A percentile compares a stretch with the other conserved stretches of the same genome.
Evolutionary conservation across 257 asterid species (phyloP).

Genomic region (Rubia yunnanensis): DNA sequence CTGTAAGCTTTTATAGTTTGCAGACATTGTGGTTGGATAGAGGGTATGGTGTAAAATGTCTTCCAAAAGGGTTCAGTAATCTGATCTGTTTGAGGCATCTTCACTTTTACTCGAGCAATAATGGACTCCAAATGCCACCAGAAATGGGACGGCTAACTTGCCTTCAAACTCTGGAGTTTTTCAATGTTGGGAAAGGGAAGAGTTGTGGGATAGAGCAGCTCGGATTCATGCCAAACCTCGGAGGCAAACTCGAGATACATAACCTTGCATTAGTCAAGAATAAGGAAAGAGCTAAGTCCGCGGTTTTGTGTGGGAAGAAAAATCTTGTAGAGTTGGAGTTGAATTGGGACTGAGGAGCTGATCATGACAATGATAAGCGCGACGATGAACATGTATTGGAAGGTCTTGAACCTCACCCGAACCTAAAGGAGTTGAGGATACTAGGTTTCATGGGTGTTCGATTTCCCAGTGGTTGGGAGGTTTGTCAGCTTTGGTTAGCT

Average conservation of each 20-base stretch:
- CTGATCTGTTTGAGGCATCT: constrained; percentile 26
- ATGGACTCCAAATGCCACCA: neutral
- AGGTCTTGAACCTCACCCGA: too few species aligned
- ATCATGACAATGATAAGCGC: constrained; percentile 8
- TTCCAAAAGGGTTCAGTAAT: constrained; percentile 12
- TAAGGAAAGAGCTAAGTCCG: constrained; percentile 12
- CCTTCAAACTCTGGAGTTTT: constrained; percentile 11
- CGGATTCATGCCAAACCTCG: constrained; percentile 15
- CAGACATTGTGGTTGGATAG: constrained; percentile 3
- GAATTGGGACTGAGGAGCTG: constrained; percentile 4
- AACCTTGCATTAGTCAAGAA: constrained; percentile 11
- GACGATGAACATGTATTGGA: too few species aligned
- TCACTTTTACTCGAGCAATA: neutral
- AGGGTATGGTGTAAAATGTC: neutral
- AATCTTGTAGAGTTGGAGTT: neutral
- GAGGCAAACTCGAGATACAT: constrained; percentile 6
- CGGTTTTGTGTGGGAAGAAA: constrained; percentile 10
- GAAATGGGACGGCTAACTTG: constrained; percentile 22
- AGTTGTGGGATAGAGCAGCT: constrained; percentile 20
- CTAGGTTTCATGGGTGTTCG: constrained; percentile 7
- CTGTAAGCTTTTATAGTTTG: constrained; percentile 16
- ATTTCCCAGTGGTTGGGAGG: constrained; percentile 23
- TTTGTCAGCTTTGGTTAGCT: constrained; percentile 3
- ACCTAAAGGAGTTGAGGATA: constrained; percentile 12
- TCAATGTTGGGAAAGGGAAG: constrained; percentile 9